These are phyloP conservation scores for Theileria orientalis DNA, from an alignment of 169 alveolate species.

Conservation along the genomic window DNA sequence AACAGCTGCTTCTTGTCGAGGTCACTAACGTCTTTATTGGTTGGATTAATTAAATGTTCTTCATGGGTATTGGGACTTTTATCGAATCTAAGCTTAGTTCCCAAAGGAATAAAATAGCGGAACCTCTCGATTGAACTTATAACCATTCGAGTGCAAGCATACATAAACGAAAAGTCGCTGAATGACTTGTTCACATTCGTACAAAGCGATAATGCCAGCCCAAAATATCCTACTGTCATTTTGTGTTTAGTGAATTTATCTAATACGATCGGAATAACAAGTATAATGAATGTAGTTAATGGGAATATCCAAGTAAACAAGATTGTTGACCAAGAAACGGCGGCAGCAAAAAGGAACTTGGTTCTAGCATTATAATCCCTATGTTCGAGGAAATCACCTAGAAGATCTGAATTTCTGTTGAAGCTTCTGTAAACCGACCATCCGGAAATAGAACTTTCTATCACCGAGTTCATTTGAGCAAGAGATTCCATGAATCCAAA, in stretches of 20 bases:
- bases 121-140: slow-evolving; percentile 16
- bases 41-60: slow-evolving; percentile 1
- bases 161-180: no score
- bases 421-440: slow-evolving; percentile 40
- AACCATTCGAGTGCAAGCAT: no score
- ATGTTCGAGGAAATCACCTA: slow-evolving; percentile 12
- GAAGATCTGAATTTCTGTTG: slow-evolving; percentile 16
- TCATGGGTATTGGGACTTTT: slow-evolving; percentile 12
- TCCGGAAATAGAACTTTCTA: slow-evolving; percentile 33
- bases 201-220: no score
- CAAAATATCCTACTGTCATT: slow-evolving; percentile 14
- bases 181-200: no score
- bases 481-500: slow-evolving; percentile 23
- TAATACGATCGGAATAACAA: no score
- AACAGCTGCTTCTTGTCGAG: not conserved
- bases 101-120: slow-evolving; percentile 9
- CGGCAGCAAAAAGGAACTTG: no score
- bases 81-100: slow-evolving; percentile 9
- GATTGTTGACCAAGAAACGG: slow-evolving; percentile 42
- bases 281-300: no score
- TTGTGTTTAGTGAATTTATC: not conserved
- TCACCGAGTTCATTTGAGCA: slow-evolving; percentile 21
- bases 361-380: slow-evolving; percentile 24
- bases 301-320: slow-evolving; percentile 2
- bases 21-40: not conserved